phyloP scores from a whole-genome alignment of 108 stramenopile species.

The Bacterosira constricta region DNA sequence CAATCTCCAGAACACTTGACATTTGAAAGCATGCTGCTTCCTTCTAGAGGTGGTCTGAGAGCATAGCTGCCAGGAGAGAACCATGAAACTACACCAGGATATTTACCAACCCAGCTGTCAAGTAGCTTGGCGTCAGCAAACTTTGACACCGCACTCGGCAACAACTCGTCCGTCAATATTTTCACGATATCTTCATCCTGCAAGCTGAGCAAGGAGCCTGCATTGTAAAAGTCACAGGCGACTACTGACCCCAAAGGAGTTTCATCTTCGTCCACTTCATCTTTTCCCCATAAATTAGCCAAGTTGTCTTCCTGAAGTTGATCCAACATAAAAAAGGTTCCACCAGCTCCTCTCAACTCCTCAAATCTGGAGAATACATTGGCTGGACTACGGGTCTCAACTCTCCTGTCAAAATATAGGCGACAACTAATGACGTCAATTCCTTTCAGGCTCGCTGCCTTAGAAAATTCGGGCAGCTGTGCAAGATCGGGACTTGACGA shows the following conservation, averaged over 20 bases:
- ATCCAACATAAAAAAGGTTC: constrained; percentile 95
- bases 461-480: constrained; percentile 60
- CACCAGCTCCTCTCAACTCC: constrained; percentile 83
- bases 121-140: constrained; percentile 83
- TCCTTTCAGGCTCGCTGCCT: constrained; percentile 77
- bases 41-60: constrained; percentile 79
- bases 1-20: constrained; percentile 92
- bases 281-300: constrained; percentile 76
- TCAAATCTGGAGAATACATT: constrained; percentile 93
- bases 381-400: constrained; percentile 87
- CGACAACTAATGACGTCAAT: constrained; percentile 89
- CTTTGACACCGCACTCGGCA: constrained; percentile 77
- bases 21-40: constrained; percentile 51
- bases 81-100: constrained; percentile 82
- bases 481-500: constrained; percentile 74
- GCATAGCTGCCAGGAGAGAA: constrained; percentile 87
- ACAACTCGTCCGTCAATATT: constrained; percentile 77
- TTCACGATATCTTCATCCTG: constrained; percentile 83
- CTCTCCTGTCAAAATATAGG: constrained; percentile 82
- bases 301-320: constrained; percentile 77
- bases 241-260: constrained; percentile 74
- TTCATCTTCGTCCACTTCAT: constrained; percentile 16
- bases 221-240: constrained; percentile 94
- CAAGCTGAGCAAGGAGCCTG: constrained; percentile 79
- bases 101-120: constrained; percentile 91